A percentile compares a stretch with the other conserved stretches of the same genome.
Conservation (phyloP, 148 eudicot species). For the Heliosperma pusillum region DNA sequence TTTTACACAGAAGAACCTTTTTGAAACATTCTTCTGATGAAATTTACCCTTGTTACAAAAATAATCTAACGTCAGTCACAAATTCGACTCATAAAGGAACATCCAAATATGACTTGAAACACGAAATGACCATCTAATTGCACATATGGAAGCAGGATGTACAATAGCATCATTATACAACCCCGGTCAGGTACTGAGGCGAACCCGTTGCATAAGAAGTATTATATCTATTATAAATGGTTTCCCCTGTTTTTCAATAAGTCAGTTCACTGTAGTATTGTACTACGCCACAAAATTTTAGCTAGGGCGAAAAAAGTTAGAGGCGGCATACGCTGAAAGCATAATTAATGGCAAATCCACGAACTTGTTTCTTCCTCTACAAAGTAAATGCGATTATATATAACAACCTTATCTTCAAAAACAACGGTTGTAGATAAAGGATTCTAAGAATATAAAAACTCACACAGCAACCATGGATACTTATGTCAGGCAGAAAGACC, state of each 20-base stretch:
- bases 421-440: background rate
- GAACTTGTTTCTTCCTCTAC: background rate
- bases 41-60: no score
- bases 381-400: background rate
- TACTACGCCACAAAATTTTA: background rate
- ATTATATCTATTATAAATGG: background rate
- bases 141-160: background rate
- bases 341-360: background rate
- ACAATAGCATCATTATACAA: background rate
- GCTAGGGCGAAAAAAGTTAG: background rate
- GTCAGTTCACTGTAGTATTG: background rate
- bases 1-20: no score
- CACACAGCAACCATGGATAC: constrained; percentile 3
- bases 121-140: no score
- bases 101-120: background rate
- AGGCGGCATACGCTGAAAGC: background rate
- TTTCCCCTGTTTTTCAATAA: background rate
- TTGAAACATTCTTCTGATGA: no score
- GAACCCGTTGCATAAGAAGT: background rate
- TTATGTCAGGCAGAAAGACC: constrained; percentile 56
- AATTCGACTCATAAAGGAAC: no score
- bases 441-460: background rate
- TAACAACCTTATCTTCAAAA: background rate
- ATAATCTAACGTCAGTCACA: no score
- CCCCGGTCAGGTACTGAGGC: background rate